A percentile compares a stretch with the other conserved stretches of the same genome.
phyloP scores from a whole-genome alignment of 345 rosid species.

The Rhizophora apiculata region DNA sequence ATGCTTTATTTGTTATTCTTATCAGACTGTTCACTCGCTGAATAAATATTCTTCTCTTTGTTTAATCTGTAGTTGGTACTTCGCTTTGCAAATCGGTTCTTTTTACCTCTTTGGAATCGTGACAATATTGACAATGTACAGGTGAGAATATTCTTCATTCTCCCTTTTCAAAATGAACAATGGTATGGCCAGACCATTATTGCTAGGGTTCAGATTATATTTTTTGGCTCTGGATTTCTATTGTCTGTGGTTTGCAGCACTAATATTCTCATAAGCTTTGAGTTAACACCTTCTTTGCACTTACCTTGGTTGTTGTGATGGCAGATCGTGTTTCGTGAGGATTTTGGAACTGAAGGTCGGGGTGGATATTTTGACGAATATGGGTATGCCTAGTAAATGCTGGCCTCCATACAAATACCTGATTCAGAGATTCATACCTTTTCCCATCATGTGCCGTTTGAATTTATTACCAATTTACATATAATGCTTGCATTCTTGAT shows the following conservation, averaged over 20 bases:
- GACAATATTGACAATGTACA: conserved; percentile 96
- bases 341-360: conserved; percentile 99
- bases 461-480: not conserved
- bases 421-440: not conserved
- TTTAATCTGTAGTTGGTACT: conserved; percentile 69
- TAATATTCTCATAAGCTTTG: too few relatives aligned
- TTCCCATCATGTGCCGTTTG: not conserved
- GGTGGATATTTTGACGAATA: conserved; percentile 99
- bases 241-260: not conserved
- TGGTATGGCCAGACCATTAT: too few relatives aligned
- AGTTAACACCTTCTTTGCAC: not conserved
- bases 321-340: conserved; percentile 97
- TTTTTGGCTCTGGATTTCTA: not conserved
- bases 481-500: not conserved
- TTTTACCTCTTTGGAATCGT: conserved; percentile 96
- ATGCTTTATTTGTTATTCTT: too few relatives aligned
- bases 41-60: conserved; percentile 20
- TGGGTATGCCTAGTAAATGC: conserved; percentile 50
- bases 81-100: conserved; percentile 92
- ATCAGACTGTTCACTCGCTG: conserved; percentile 15
- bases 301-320: conserved; percentile 10
- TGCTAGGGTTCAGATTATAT: too few relatives aligned
- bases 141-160: conserved; percentile 42
- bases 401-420: too few relatives aligned
- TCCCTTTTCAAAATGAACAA: not conserved